These are phyloP conservation scores for Calonectria pseudoreteaudii DNA, from an alignment of 2,329 filamentous ascomycete genomes.

Conservation along the genomic window DNA sequence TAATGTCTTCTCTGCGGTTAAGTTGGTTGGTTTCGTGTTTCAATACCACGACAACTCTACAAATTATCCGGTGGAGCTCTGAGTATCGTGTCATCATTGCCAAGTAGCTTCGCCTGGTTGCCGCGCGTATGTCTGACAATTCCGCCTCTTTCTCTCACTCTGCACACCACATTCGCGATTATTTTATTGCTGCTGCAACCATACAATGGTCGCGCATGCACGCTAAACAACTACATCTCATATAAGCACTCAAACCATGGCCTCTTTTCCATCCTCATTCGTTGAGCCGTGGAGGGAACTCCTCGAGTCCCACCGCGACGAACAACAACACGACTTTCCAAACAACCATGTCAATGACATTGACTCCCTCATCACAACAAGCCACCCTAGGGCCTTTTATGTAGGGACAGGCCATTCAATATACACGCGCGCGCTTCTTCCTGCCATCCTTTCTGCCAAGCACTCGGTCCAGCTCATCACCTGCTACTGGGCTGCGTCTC, in stretches of 20 bases:
- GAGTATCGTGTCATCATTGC: not conserved
- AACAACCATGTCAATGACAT: constrained; percentile 59
- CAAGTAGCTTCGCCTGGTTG: not conserved
- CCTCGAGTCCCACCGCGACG: constrained; percentile 46
- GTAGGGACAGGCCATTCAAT: constrained; percentile 70
- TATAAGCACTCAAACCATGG: not conserved
- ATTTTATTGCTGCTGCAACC: not conserved
- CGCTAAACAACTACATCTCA: not conserved
- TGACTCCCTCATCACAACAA: constrained; percentile 61
- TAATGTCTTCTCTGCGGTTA: not conserved
- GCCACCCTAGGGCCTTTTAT: constrained; percentile 60
- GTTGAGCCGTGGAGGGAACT: constrained; percentile 52
- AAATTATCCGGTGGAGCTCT: not conserved
- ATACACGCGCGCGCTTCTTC: constrained; percentile 66
- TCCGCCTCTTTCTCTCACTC: not conserved
- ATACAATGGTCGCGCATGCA: not conserved
- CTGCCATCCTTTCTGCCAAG: constrained; percentile 70
- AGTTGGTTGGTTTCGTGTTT: not conserved
- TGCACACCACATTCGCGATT: not conserved
- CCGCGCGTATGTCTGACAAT: not conserved
- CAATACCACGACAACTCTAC: not conserved
- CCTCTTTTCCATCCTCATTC: constrained; percentile 51
- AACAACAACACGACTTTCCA: constrained; percentile 59
- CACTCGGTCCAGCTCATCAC: constrained; percentile 81
- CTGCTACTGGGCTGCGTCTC: constrained; percentile 83